Evolutionary conservation across 2,329 filamentous ascomycete species (phyloP), one percentile per base, ranked within the genome.

Genomic region (Fusarium sulawesiense): DNA sequence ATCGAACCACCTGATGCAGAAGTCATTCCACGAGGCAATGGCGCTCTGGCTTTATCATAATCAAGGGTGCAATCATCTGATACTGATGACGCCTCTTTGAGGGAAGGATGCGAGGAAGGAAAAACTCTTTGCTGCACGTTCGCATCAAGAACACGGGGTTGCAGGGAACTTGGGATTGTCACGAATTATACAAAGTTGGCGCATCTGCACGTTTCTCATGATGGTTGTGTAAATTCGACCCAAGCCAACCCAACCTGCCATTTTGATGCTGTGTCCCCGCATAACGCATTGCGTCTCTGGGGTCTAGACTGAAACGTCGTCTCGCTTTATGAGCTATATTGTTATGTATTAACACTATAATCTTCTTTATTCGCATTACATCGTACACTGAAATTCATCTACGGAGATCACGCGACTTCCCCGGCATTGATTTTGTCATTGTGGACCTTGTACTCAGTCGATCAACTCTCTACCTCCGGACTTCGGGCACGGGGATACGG

Each of bases 1-100:
- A 73, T 75, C 73, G 73, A 73, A 75, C 73, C 73, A 75, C 64
- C 66, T 68, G 63, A 72, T 69, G 60, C 68, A 66, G 53, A 55
- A 40, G 60, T 75, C 73, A 65, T 63, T 56, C 73, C 73, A 75
- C 66, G 64, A 62, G 66, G 40, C 60, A 55, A 45, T 25, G 21
- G 32, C 23, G 32, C 30, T 50, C 23, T 23, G 18, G 23, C 64
- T 64, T 63, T 49, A 58, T 32, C 53, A 56, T 32, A 67, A 50
- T 37, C 21, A 20, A 60, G 46, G 56, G 54, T 40, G 37, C 25
- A 56, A 75, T 75, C 73, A 75, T 75, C 55, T 72, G 69, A 75
- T 71, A 61, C 64, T 71, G 73, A 75, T 63, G 70, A 48, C 47
- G 60, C 27, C 23, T 30, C 29, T 53, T 34, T 44, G 42, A 47